Conservation (phyloP, 177 flowering plant genomes). For the Vitis hybrid region DNA sequence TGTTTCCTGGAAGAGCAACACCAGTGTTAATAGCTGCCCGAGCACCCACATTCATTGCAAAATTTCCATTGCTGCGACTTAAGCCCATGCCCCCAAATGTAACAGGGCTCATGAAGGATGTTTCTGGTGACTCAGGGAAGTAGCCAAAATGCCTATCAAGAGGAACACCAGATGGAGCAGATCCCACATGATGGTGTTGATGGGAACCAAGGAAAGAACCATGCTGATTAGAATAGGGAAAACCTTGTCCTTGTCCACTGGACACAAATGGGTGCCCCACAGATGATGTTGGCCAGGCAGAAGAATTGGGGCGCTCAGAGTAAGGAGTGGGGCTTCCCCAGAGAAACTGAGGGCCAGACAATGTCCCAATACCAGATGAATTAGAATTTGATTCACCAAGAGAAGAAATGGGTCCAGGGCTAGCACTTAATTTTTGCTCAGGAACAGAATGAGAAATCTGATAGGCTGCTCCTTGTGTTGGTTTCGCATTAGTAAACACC, state of each 20-base stretch:
- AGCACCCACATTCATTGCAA: constrained; percentile 55
- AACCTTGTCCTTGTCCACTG: constrained; percentile 54
- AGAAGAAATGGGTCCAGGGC: constrained; percentile 57
- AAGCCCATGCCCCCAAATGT: constrained; percentile 50
- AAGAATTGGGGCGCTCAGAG: constrained; percentile 50
- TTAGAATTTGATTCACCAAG: constrained; percentile 59
- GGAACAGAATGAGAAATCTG: constrained; percentile 64
- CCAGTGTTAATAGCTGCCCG: constrained; percentile 46
- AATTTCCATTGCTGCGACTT: constrained; percentile 48
- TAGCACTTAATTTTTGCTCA: constrained; percentile 51
- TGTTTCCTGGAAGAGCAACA: constrained; percentile 48
- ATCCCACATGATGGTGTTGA: constrained; percentile 80
- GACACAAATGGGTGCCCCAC: constrained; percentile 48
- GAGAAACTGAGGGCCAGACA: constrained; percentile 88
- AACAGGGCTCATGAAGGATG: constrained; percentile 54
- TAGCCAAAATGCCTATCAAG: constrained; percentile 71
- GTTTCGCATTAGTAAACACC: constrained; percentile 27
- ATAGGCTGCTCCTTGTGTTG: constrained; percentile 39
- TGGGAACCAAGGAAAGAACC: constrained; percentile 57
- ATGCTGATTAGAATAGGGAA: constrained; percentile 48
- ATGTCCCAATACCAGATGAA: constrained; percentile 64
- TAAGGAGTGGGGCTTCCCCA: constrained; percentile 90
- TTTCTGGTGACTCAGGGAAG: constrained; percentile 83
- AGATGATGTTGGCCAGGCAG: constrained; percentile 64
- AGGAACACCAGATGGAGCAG: constrained; percentile 89